phyloP scores from a whole-genome alignment of 208 protist species.

The Leishmania braziliensis region DNA sequence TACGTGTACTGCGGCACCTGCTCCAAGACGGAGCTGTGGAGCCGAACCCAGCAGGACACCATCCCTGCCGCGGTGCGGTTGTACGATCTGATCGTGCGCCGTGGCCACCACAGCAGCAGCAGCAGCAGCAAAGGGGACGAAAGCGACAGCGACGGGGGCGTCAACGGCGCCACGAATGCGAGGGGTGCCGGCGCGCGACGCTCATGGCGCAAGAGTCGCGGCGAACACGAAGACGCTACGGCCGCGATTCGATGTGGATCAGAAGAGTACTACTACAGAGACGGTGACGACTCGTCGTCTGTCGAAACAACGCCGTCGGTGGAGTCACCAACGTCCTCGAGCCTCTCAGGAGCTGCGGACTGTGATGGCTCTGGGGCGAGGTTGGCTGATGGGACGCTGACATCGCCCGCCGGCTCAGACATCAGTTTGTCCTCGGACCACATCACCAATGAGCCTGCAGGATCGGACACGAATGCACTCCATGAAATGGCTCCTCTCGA shows the following conservation, averaged over 20 bases:
- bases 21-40: constrained; percentile 56
- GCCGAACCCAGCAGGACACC: constrained; percentile 18
- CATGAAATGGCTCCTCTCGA: not conserved
- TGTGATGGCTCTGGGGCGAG: not conserved
- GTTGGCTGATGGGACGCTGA: not conserved
- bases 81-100: constrained; percentile 28
- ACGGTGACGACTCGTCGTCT: constrained; percentile 13
- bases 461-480: not conserved
- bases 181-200: not conserved
- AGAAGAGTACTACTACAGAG: not conserved
- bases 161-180: not conserved
- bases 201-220: not conserved
- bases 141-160: not conserved
- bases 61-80: constrained; percentile 25
- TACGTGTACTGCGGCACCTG: constrained; percentile 82
- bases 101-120: constrained; percentile 26
- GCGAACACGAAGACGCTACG: not conserved
- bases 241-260: not conserved
- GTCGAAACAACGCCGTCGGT: constrained; percentile 20
- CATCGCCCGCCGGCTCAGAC: not conserved
- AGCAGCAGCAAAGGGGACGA: constrained; percentile 4
- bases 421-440: constrained; percentile 23
- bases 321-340: constrained; percentile 25
- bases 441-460: constrained; percentile 4
- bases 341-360: not conserved